Evolutionary conservation across 2,329 filamentous ascomycete genomes (phyloP), one percentile per base, ranked within the genome.

Genomic region (Xylariaceae sp.): DNA sequence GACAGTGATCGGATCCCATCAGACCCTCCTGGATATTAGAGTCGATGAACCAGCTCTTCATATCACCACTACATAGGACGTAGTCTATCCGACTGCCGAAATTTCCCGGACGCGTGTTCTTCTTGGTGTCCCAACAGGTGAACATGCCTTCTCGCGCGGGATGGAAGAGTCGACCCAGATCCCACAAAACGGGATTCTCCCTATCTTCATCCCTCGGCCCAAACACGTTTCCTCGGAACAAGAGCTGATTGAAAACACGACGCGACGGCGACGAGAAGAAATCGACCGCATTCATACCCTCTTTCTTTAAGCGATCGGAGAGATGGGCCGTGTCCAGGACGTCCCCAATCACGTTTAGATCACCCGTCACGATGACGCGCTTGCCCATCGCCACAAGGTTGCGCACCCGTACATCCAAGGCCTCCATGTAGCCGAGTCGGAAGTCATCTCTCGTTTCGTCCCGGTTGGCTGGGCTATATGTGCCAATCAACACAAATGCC

Each of bases 1-100:
- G 94, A 68, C 94, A 99, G 73, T 99, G 94, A 70, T 99, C 94
- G 1, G 93, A 97, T 0, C 94, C 94, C 82, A 96, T 88, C 18
- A 97, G 77, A 0, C 92, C 92, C 73, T 96, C 91, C 72, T 97
- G 94, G 37, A 97, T 97, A 68, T 97, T 87, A 5, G 90, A 84
- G 49, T 87, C 84, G 30, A 77, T 78, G 68, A 96, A 89, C 91
- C 92, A 97, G 55, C 82, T 77, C 68, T 87, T 89, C 78, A 96
- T 89, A 42, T 83, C 82, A 47, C 87, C 79, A 64, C 86, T 94
- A 71, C 91, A 96, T 2, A 97, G 80, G 15, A 99, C 83, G 73
- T 96, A 97, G 73, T 99, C 94, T 67, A 97, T 97, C 42, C 94
- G 85, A 57, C 90, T 88, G 4, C 94, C 94, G 73, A 88, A 95